Conservation (phyloP, 768 basidiomycete species). For the Hypholoma sublateritium region DNA sequence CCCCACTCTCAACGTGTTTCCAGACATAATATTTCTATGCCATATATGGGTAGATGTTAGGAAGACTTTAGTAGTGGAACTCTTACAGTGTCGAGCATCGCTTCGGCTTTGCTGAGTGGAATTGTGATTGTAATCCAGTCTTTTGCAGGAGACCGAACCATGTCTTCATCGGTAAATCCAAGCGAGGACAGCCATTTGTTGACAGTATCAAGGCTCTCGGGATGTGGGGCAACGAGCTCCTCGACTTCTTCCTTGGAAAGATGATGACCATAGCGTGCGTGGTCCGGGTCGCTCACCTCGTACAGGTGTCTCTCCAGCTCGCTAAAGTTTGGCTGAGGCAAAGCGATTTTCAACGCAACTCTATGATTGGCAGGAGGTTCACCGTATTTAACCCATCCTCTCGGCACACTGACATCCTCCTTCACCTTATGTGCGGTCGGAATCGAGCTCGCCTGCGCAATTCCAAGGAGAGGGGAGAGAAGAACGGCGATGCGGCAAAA, state of each 20-base stretch:
- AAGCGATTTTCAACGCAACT: conserved; percentile 56
- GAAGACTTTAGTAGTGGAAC: background rate
- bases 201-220: conserved; percentile 50
- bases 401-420: conserved; percentile 37
- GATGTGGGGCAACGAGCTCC: conserved; percentile 57
- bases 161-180: conserved; percentile 46
- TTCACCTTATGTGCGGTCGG: conserved; percentile 29
- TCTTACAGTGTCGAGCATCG: conserved; percentile 61
- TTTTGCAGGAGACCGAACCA: conserved; percentile 53
- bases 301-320: conserved; percentile 50
- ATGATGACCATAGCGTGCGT: conserved; percentile 50
- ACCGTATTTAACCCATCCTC: conserved; percentile 48
- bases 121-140: conserved; percentile 68
- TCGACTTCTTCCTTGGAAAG: conserved; percentile 70
- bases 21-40: conserved; percentile 55
- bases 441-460: conserved; percentile 16
- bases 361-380: conserved; percentile 43
- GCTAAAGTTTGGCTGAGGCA: conserved; percentile 50
- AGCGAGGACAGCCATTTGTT: conserved; percentile 60
- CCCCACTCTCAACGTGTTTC: conserved; percentile 45
- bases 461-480: conserved; percentile 12
- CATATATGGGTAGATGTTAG: background rate
- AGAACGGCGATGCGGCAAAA: conserved; percentile 9
- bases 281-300: conserved; percentile 55
- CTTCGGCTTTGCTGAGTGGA: conserved; percentile 56